phyloP scores from a whole-genome alignment of 305 asterid species.

The Petunia hybrid region DNA sequence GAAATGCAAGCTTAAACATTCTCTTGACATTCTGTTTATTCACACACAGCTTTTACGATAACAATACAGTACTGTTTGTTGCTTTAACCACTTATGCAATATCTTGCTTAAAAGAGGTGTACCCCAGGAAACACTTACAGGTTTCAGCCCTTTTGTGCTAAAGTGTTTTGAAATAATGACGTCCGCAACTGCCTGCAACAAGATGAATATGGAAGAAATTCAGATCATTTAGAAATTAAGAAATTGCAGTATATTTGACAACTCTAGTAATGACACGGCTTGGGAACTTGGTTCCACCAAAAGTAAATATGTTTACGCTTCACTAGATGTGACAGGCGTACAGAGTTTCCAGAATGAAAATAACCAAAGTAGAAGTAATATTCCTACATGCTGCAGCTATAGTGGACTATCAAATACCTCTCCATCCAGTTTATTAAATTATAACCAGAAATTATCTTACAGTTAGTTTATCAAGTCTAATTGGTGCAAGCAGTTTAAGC shows the following conservation, averaged over 20 bases:
- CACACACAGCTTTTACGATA: background rate
- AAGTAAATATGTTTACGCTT: background rate
- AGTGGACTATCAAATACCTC: background rate
- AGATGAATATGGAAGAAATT: slow-evolving; percentile 31
- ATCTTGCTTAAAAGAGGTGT: slow-evolving; percentile 16
- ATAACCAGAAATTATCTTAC: background rate
- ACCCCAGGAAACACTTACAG: slow-evolving; percentile 56
- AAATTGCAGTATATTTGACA: slow-evolving; percentile 28
- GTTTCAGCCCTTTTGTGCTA: slow-evolving; percentile 56
- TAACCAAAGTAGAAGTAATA: slow-evolving; percentile 18
- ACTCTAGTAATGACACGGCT: slow-evolving; percentile 19
- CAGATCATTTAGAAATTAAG: slow-evolving; percentile 17
- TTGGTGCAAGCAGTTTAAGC: slow-evolving; percentile 12
- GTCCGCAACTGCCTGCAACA: slow-evolving; percentile 77
- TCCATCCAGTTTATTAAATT: background rate
- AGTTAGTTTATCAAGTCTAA: background rate
- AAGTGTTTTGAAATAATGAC: slow-evolving; percentile 69
- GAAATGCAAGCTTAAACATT: background rate
- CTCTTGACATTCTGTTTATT: background rate
- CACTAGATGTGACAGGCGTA: background rate
- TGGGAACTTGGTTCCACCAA: slow-evolving; percentile 19
- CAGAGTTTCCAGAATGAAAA: slow-evolving; percentile 6
- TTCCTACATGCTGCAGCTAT: slow-evolving; percentile 11
- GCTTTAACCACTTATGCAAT: slow-evolving; percentile 10
- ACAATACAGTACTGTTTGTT: background rate